A percentile compares a stretch with the other conserved stretches of the same genome.
Evolutionary conservation across 2,329 filamentous ascomycete species (phyloP).

Genomic region (Neoscytalidium dimidiatum): DNA sequence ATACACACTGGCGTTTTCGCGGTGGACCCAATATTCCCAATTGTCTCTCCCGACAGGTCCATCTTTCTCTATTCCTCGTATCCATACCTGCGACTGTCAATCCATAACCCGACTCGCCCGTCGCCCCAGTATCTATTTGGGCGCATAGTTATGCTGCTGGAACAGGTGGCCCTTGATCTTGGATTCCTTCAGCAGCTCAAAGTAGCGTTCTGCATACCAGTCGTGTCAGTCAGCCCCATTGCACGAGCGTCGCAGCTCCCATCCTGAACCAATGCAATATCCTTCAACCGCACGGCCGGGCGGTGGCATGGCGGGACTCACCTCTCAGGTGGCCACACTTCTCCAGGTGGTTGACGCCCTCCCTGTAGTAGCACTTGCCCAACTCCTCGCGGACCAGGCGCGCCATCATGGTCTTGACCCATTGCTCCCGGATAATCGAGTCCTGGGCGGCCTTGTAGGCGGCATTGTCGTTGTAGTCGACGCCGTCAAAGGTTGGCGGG

Average conservation of each 20-base stretch:
- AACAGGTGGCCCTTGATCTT: conserved; percentile 80
- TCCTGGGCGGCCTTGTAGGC: conserved; percentile 82
- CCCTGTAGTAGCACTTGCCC: conserved; percentile 80
- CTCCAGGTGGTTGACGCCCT: conserved; percentile 86
- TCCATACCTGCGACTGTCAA: background rate
- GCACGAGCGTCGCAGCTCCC: background rate
- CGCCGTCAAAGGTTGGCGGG: conserved; percentile 79
- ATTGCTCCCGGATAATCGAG: conserved; percentile 80
- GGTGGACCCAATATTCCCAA: background rate
- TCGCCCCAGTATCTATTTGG: background rate
- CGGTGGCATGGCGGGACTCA: conserved; percentile 49
- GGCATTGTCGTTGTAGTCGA: conserved; percentile 82
- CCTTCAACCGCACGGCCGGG: background rate
- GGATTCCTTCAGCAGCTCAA: conserved; percentile 73
- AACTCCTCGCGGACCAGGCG: conserved; percentile 79
- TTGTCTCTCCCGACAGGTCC: background rate
- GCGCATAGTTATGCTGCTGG: conserved; percentile 46
- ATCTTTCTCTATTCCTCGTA: background rate
- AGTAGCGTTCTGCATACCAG: conserved; percentile 66
- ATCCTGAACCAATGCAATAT: background rate
- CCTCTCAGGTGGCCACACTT: conserved; percentile 82
- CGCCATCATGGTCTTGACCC: conserved; percentile 89
- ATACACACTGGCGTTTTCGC: background rate
- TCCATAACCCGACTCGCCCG: background rate
- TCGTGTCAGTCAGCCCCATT: conserved; percentile 16